These are phyloP conservation scores for Perkinsus olseni DNA, from an alignment of 169 alveolate genomes.

Conservation along the genomic window DNA sequence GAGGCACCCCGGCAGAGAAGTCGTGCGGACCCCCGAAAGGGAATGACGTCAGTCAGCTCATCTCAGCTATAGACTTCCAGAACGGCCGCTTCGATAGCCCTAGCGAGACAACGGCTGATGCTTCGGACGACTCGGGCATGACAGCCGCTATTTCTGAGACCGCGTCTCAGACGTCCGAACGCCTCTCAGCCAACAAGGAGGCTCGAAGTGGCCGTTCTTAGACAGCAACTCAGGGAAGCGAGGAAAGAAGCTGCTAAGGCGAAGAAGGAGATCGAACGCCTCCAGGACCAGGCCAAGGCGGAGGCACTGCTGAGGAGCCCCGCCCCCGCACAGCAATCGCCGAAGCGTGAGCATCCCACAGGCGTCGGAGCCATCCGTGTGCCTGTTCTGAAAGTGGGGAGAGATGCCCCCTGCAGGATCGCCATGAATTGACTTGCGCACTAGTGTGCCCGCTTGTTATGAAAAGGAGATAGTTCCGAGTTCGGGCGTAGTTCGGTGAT, in stretches of 20 bases:
- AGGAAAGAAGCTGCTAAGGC: neutral
- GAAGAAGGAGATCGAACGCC: neutral
- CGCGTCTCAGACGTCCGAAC: neutral
- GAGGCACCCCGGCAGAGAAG: neutral
- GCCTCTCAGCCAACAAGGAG: neutral
- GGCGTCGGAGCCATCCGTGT: neutral
- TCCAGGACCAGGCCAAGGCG: neutral
- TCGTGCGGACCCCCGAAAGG: neutral
- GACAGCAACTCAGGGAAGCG: neutral
- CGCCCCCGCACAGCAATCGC: neutral
- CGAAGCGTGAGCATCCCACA: neutral
- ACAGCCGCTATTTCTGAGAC: neutral
- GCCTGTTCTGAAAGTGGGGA: neutral
- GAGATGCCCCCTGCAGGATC: neutral
- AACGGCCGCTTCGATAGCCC: neutral
- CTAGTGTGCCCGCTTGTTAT: neutral
- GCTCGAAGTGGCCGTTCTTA: neutral
- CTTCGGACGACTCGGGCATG: neutral
- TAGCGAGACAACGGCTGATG: neutral
- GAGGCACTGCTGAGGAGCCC: neutral
- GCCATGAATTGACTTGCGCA: neutral
- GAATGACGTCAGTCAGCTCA: neutral
- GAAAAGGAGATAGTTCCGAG: too few species aligned
- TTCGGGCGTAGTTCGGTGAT: neutral
- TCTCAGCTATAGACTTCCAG: neutral